Evolutionary conservation across 805 yeast species (phyloP).

Genomic region (Yarrowia yakushimensis): DNA sequence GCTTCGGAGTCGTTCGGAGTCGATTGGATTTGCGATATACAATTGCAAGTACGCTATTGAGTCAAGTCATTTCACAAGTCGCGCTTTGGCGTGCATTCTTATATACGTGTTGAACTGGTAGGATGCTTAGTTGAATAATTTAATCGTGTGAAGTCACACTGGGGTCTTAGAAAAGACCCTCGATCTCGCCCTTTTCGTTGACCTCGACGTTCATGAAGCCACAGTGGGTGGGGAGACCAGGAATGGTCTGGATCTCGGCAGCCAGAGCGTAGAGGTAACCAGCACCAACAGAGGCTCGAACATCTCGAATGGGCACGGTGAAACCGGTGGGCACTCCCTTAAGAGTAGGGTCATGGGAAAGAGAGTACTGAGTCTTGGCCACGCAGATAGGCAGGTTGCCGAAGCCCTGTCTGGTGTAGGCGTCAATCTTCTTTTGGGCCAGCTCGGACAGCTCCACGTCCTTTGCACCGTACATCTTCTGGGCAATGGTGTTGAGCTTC

Average conservation of each 20-base stretch:
- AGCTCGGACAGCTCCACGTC: slow-evolving; percentile 76
- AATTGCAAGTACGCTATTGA: too few species aligned
- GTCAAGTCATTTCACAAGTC: not conserved
- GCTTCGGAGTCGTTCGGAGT: too few species aligned
- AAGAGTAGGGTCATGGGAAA: slow-evolving; percentile 88
- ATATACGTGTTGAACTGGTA: slow-evolving; percentile 24
- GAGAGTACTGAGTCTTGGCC: slow-evolving; percentile 95
- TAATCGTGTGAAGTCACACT: slow-evolving; percentile 1
- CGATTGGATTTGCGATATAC: too few species aligned
- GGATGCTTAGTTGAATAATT: slow-evolving; percentile 24
- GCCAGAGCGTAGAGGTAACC: slow-evolving; percentile 95
- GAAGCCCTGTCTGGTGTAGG: slow-evolving; percentile 82
- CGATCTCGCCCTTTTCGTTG: slow-evolving; percentile 85
- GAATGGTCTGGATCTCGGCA: slow-evolving; percentile 95
- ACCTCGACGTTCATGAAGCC: slow-evolving; percentile 98
- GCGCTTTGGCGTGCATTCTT: slow-evolving; percentile 21
- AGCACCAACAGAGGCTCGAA: slow-evolving; percentile 92
- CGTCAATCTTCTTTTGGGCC: slow-evolving; percentile 77
- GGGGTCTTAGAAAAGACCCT: slow-evolving; percentile 67
- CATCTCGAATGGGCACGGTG: slow-evolving; percentile 89
- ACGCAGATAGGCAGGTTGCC: slow-evolving; percentile 90
- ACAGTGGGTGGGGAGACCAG: slow-evolving; percentile 93
- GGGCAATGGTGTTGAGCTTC: slow-evolving; percentile 74
- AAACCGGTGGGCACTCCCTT: slow-evolving; percentile 96
- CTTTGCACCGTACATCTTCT: slow-evolving; percentile 89